A percentile compares a stretch with the other conserved stretches of the same genome.
Evolutionary conservation across 192 early-diverging fungal genomes (phyloP).

Genomic region (Mortierella hygrophila): DNA sequence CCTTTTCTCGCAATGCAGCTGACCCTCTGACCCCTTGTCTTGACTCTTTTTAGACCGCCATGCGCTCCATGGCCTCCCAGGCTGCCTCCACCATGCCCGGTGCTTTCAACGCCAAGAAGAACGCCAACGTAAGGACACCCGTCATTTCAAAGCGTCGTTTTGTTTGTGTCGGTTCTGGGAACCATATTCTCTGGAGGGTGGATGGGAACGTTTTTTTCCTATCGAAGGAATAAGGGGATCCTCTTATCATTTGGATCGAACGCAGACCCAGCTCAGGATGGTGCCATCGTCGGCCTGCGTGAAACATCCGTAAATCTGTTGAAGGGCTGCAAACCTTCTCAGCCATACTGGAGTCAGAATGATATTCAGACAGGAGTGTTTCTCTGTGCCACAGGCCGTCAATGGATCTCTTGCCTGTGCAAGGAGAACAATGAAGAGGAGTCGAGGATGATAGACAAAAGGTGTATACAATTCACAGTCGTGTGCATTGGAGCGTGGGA

Average conservation of each 20-base stretch:
- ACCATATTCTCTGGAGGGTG: not conserved
- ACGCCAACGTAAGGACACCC: conserved; percentile 63
- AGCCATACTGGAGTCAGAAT: not conserved
- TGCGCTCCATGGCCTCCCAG: conserved; percentile 59
- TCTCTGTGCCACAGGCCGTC: not conserved
- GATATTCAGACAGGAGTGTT: not conserved
- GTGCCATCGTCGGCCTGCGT: not conserved
- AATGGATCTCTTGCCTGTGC: not conserved
- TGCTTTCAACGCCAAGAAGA: conserved; percentile 68
- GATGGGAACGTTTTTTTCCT: not conserved
- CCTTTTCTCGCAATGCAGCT: not conserved
- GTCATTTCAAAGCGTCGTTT: not conserved
- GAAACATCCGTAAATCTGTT: not conserved
- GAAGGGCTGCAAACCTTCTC: not conserved
- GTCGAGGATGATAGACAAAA: not conserved
- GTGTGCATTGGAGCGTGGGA: not conserved
- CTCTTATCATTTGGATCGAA: not conserved
- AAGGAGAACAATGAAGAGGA: not conserved
- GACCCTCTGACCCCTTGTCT: not conserved
- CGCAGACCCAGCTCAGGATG: not conserved
- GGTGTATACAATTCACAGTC: not conserved
- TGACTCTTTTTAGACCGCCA: conserved; percentile 41
- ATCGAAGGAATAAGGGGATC: not conserved
- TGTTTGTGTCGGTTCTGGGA: not conserved
- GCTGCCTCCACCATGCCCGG: conserved; percentile 62